These are phyloP conservation scores for Luzula sylvatica DNA, from an alignment of 176 grass and related monocot species.

Conservation along the genomic window DNA sequence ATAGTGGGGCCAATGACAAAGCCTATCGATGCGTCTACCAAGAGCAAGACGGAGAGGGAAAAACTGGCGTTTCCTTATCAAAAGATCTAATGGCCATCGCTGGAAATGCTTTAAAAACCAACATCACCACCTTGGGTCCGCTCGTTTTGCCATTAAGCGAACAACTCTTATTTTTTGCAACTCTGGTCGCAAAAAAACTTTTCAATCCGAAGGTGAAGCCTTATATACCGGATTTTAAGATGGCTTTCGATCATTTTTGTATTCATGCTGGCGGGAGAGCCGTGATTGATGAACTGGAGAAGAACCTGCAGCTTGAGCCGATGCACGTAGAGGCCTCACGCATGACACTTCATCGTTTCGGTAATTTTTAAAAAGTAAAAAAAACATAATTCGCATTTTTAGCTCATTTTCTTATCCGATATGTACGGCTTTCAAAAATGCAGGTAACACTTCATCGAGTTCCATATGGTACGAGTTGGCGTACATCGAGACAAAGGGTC, in stretches of 20 bases:
- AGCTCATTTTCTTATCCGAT: background rate
- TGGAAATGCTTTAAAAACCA: constrained; percentile 69
- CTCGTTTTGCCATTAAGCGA: constrained; percentile 81
- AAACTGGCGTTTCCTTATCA: constrained; percentile 62
- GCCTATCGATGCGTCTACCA: constrained; percentile 85
- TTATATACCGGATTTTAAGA: constrained; percentile 88
- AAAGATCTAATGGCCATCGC: constrained; percentile 89
- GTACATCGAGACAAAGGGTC: constrained; percentile 81
- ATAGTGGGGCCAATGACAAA: constrained; percentile 67
- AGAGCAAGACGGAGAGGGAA: constrained; percentile 70
- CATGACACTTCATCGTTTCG: constrained; percentile 77
- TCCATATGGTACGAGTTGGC: constrained; percentile 96
- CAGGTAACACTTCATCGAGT: constrained; percentile 79
- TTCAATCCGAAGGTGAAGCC: constrained; percentile 75
- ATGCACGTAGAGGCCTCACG: constrained; percentile 80
- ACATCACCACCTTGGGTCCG: constrained; percentile 88
- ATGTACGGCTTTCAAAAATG: background rate
- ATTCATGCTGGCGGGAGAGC: constrained; percentile 84
- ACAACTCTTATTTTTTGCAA: constrained; percentile 77
- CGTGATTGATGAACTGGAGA: constrained; percentile 86
- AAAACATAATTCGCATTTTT: background rate
- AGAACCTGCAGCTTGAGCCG: constrained; percentile 72
- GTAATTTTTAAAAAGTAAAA: constrained; percentile 7
- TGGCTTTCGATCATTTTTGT: constrained; percentile 90
- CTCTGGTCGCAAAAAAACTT: constrained; percentile 64